phyloP scores from a whole-genome alignment of 179 eudicot genomes.

The Drosera spatulata region DNA sequence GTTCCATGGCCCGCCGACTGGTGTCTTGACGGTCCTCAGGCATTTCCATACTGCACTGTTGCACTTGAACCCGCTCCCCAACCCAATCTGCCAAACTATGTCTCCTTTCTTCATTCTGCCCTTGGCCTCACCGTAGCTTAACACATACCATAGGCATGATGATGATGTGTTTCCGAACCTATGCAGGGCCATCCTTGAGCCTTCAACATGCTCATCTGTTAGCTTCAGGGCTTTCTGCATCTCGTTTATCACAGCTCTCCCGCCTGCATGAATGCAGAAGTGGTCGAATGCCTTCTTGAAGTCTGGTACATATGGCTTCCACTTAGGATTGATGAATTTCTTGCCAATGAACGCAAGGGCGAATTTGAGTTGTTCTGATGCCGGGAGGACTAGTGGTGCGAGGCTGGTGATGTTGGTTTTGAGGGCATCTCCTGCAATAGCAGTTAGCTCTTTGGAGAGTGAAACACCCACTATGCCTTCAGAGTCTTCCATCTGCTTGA shows the following conservation, averaged over 20 bases:
- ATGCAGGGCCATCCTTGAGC: conserved; percentile 34
- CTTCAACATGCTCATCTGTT: conserved; percentile 17
- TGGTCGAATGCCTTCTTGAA: conserved; percentile 40
- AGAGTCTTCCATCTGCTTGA: conserved; percentile 16
- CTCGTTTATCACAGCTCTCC: conserved; percentile 37
- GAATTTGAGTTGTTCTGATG: conserved; percentile 25
- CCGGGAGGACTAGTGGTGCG: conserved; percentile 28
- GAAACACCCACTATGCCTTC: conserved; percentile 25
- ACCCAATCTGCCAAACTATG: conserved; percentile 33
- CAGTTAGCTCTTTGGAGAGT: conserved; percentile 21
- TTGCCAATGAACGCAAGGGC: conserved; percentile 11
- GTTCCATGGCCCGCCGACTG: conserved; percentile 34
- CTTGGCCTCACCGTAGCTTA: conserved; percentile 30
- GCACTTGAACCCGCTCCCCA: conserved; percentile 47
- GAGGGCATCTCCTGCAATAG: conserved; percentile 26
- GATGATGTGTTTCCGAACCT: conserved; percentile 38
- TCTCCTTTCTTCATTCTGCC: conserved; percentile 36
- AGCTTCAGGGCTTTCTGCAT: conserved; percentile 28
- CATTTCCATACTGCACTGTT: conserved; percentile 43
- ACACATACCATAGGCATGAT: conserved; percentile 30
- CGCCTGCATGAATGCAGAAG: conserved; percentile 41
- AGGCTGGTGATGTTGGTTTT: conserved; percentile 29
- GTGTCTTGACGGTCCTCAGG: conserved; percentile 4
- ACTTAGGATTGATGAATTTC: conserved; percentile 14
- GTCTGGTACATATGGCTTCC: conserved; percentile 28